Percentiles rank a stretch among this genome's conserved stretches.
Conservation (phyloP, 2,329 filamentous ascomycete genomes). For the Claviceps pazoutovae region DNA sequence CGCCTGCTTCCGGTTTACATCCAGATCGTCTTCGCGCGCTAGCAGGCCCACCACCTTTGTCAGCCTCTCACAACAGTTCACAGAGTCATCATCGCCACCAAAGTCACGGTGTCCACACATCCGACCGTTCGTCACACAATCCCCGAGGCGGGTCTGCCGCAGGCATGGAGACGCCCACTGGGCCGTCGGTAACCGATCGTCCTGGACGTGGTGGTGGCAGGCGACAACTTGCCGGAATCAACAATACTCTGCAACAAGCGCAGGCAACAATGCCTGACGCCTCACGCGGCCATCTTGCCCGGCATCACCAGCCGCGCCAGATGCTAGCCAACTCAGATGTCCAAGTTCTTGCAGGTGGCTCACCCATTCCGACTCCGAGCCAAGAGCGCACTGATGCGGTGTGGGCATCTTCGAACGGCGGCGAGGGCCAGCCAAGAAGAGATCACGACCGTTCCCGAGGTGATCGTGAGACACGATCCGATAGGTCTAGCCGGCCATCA, state of each 20-base stretch:
- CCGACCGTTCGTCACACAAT: slow-evolving; percentile 11
- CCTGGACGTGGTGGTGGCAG: slow-evolving; percentile 25
- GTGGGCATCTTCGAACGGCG: slow-evolving; percentile 19
- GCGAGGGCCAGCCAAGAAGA: slow-evolving; percentile 16
- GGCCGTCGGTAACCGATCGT: slow-evolving; percentile 23
- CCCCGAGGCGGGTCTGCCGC: slow-evolving; percentile 7
- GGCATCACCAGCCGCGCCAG: slow-evolving; percentile 22
- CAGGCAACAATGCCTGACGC: slow-evolving; percentile 27
- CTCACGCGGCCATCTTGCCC: slow-evolving; percentile 21
- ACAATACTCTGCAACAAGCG: slow-evolving; percentile 41
- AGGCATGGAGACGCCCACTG: slow-evolving; percentile 20
- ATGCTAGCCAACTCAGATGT: slow-evolving; percentile 40
- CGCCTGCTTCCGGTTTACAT: slow-evolving; percentile 26
- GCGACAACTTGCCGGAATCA: slow-evolving; percentile 45
- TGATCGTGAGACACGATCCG: slow-evolving; percentile 27
- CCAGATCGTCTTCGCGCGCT: slow-evolving; percentile 38
- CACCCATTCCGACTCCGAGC: slow-evolving; percentile 33
- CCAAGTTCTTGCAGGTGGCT: slow-evolving; percentile 41
- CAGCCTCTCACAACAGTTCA: slow-evolving; percentile 18
- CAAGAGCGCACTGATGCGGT: slow-evolving; percentile 34
- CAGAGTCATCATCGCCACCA: slow-evolving; percentile 17
- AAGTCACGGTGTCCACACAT: slow-evolving; percentile 12
- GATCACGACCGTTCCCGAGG: slow-evolving; percentile 30
- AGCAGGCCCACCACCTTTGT: slow-evolving; percentile 11
- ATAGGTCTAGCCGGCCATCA: slow-evolving; percentile 26